phyloP scores from a whole-genome alignment of 2,329 filamentous ascomycete species.

The Fusarium beomiforme region DNA sequence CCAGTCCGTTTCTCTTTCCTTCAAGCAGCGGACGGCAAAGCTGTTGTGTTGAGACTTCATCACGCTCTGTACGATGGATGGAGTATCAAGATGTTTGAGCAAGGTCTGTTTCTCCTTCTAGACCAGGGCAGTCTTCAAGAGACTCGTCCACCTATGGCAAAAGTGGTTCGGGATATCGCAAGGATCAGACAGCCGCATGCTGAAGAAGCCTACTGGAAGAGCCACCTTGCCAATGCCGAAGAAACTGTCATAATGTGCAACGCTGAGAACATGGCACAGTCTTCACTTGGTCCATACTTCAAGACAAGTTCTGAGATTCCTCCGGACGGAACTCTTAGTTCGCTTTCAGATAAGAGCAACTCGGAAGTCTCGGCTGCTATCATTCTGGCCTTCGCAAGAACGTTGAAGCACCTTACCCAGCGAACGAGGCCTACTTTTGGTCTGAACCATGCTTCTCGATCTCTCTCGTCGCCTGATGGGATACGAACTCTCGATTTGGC shows the following conservation, averaged over 20 bases:
- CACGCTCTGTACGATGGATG: conserved; percentile 24
- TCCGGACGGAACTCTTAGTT: background rate
- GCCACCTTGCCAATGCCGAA: background rate
- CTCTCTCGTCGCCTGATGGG: background rate
- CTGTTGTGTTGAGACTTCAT: conserved; percentile 17
- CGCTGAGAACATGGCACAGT: accelerated
- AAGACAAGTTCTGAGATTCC: background rate
- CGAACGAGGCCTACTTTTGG: background rate
- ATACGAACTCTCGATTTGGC: conserved; percentile 12
- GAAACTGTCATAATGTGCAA: background rate
- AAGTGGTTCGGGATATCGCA: background rate
- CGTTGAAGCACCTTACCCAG: background rate
- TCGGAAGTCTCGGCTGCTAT: background rate
- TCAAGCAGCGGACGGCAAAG: background rate
- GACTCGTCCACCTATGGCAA: background rate
- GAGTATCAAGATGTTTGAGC: conserved; percentile 22
- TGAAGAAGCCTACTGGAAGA: conserved; percentile 3
- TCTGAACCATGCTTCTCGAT: conserved; percentile 19
- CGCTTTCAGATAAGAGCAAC: background rate
- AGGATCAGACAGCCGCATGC: background rate
- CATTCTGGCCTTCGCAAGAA: conserved; percentile 2
- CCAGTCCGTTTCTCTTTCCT: background rate
- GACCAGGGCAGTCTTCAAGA: accelerated
- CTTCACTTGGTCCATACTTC: background rate
- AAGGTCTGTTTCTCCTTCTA: background rate